A percentile compares a stretch with the other conserved stretches of the same genome.
These are phyloP conservation scores for Phaeosphaeriaceae sp. DNA, from an alignment of 2,329 filamentous ascomycete genomes.

Conservation along the genomic window DNA sequence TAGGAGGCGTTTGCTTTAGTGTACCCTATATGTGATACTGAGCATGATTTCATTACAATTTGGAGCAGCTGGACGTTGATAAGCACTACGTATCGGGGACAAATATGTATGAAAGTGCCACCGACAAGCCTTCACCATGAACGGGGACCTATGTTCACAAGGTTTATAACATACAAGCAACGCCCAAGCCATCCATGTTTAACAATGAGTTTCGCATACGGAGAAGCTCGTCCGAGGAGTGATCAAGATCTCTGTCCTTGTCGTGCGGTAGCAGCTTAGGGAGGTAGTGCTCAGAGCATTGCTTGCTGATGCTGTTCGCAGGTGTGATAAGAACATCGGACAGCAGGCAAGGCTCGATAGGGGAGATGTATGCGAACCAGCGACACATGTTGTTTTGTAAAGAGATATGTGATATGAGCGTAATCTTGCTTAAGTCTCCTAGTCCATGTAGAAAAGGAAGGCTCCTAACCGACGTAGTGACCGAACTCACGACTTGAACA, in stretches of 20 bases:
- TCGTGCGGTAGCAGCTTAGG: slow-evolving; percentile 59
- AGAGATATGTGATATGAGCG: neutral
- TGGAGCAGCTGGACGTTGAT: too few species aligned
- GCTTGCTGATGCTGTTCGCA: slow-evolving; percentile 45
- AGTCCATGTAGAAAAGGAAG: too few species aligned
- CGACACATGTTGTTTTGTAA: slow-evolving; percentile 52
- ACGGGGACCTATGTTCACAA: neutral
- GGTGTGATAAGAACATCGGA: slow-evolving; percentile 61
- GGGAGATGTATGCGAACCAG: slow-evolving; percentile 64
- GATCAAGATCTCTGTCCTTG: slow-evolving; percentile 48
- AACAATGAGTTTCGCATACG: slow-evolving; percentile 59
- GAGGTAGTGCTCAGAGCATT: slow-evolving; percentile 59
- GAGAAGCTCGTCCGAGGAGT: slow-evolving; percentile 53
- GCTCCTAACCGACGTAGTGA: neutral
- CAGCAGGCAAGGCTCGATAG: slow-evolving; percentile 60
- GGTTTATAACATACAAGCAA: slow-evolving; percentile 52
- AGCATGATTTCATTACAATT: neutral
- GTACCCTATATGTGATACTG: slow-evolving; percentile 47
- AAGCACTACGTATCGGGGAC: too few species aligned
- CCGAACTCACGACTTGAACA: neutral
- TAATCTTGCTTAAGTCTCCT: neutral
- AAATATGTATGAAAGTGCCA: neutral
- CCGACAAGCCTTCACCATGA: neutral
- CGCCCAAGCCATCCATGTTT: slow-evolving; percentile 64
- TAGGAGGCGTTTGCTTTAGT: slow-evolving; percentile 54